Percentiles rank a stretch among this genome's conserved stretches.
Evolutionary conservation across 2,329 filamentous ascomycete genomes (phyloP).

Genomic region (Graphium sp.): DNA sequence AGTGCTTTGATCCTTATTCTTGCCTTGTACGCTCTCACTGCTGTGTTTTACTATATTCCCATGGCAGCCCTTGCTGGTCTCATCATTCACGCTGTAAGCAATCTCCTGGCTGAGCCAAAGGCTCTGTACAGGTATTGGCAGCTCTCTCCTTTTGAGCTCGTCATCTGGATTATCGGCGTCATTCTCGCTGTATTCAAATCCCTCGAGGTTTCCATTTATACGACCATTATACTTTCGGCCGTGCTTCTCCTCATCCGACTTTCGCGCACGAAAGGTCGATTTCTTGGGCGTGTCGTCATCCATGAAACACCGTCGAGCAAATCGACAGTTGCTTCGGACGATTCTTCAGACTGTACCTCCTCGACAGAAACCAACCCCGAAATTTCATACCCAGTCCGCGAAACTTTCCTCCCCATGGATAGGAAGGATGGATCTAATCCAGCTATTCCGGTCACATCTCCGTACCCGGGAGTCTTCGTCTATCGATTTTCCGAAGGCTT

Average conservation of each 20-base stretch:
- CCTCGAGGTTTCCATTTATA: conserved; percentile 33
- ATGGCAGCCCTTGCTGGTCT: conserved; percentile 53
- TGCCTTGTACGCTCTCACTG: conserved; percentile 61
- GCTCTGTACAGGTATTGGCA: conserved; percentile 66
- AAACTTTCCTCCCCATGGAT: conserved; percentile 22
- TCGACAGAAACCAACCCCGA: conserved; percentile 1
- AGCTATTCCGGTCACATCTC: conserved; percentile 19
- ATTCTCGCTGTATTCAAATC: conserved; percentile 32
- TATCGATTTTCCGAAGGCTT: conserved; percentile 34
- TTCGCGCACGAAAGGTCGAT: conserved; percentile 26
- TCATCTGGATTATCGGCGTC: conserved; percentile 63
- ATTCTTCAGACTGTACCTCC: background rate
- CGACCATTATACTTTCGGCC: conserved; percentile 24
- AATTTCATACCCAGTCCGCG: conserved; percentile 8
- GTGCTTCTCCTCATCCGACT: conserved; percentile 25
- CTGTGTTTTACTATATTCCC: conserved; percentile 71
- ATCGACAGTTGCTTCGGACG: background rate
- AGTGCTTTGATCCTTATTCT: conserved; percentile 61
- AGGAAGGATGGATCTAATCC: conserved; percentile 26
- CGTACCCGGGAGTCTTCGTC: conserved; percentile 31
- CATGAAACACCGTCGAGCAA: background rate
- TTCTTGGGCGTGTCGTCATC: conserved; percentile 26
- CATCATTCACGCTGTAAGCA: conserved; percentile 71
- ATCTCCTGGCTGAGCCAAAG: conserved; percentile 57
- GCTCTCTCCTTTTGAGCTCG: conserved; percentile 54